A percentile compares a stretch with the other conserved stretches of the same genome.
Conservation (phyloP, 176 grass and related monocot species). For the Bromus sterilis region DNA sequence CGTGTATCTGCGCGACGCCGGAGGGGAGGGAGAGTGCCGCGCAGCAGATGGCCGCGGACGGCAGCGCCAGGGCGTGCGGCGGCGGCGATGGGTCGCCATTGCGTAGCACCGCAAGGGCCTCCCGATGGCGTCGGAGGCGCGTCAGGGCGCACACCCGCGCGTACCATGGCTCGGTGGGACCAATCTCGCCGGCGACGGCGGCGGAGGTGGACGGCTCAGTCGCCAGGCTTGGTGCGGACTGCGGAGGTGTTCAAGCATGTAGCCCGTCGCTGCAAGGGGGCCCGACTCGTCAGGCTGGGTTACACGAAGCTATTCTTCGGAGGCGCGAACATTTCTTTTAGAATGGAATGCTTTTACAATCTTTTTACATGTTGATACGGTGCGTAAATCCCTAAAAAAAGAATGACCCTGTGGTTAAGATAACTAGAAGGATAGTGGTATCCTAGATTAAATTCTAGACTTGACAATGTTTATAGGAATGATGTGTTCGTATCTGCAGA, state of each 20-base stretch:
- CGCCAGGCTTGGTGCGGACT: neutral
- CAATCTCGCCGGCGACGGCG: neutral
- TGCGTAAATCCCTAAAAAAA: no score
- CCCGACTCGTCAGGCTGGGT: no score
- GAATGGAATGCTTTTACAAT: no score
- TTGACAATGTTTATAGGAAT: no score
- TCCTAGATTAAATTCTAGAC: no score
- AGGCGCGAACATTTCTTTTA: no score
- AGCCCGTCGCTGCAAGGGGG: no score
- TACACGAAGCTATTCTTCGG: no score
- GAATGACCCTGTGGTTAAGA: no score
- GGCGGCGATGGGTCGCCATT: constrained; percentile 21
- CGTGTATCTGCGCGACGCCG: constrained; percentile 38
- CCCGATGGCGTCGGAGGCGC: constrained; percentile 29
- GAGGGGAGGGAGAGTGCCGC: constrained; percentile 33
- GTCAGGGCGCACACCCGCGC: constrained; percentile 29
- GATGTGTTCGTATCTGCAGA: no score
- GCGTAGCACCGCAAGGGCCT: constrained; percentile 35
- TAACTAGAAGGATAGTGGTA: no score
- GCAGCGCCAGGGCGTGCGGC: constrained; percentile 38
- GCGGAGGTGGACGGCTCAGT: neutral
- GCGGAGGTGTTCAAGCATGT: neutral
- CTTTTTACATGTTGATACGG: no score
- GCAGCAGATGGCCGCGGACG: constrained; percentile 43
- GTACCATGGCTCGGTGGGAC: constrained; percentile 26